Evolutionary conservation across 1,284 basidiomycete genomes (phyloP).

Genomic region (Leccinum brunneo-olivaceum): DNA sequence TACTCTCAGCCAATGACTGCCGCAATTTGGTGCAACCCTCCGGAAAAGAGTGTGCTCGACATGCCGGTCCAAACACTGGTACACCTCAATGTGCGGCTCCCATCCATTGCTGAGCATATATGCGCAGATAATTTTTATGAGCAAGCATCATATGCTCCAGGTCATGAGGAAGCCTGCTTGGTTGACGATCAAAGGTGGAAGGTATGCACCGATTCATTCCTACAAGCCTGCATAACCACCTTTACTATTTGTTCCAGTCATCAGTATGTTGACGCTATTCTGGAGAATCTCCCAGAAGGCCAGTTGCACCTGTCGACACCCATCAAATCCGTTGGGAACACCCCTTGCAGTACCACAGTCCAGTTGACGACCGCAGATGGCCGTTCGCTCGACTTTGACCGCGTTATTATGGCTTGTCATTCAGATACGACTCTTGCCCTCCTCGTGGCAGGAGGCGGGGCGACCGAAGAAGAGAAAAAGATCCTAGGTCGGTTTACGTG

Average conservation of each 20-base stretch:
- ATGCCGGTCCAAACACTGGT: conserved; percentile 60
- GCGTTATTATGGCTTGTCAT: conserved; percentile 75
- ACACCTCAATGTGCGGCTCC: not conserved
- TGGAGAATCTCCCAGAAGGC: not conserved
- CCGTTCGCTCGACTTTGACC: conserved; percentile 49
- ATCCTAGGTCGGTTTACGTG: conserved; percentile 60
- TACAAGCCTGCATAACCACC: not conserved
- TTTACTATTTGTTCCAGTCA: not conserved
- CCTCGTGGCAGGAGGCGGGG: conserved; percentile 46
- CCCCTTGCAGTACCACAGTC: conserved; percentile 23
- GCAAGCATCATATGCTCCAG: conserved; percentile 77
- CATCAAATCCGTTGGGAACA: conserved; percentile 34
- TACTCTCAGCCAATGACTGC: conserved; percentile 67
- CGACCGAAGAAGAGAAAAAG: conserved; percentile 47
- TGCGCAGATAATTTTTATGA: conserved; percentile 60
- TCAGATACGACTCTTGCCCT: conserved; percentile 63
- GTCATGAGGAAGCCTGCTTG: conserved; percentile 70
- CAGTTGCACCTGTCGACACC: not conserved
- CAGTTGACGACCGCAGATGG: conserved; percentile 41
- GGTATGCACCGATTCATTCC: not conserved
- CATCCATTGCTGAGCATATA: not conserved
- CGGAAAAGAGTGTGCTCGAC: conserved; percentile 55
- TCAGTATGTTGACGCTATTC: not conserved
- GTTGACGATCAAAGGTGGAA: not conserved
- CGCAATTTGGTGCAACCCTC: conserved; percentile 74